Conservation (phyloP, 371 early-diverging fungal genomes). For the Quaeritorhiza haematococci region DNA sequence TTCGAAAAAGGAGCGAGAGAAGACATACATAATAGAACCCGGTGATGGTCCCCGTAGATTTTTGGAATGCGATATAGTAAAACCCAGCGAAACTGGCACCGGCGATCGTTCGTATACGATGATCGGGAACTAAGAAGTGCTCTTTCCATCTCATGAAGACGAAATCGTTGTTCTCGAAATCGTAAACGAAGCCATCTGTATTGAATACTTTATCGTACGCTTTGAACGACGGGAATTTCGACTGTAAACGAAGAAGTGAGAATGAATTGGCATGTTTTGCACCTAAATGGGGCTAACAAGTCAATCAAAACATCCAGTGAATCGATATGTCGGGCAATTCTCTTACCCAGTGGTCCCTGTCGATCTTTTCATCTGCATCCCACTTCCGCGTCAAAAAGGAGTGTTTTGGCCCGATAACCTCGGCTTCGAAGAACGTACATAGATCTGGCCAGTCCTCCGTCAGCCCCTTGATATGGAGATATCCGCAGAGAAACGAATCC, state of each 20-base stretch:
- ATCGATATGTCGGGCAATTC: neutral
- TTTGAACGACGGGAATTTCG: slow-evolving; percentile 54
- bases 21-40: slow-evolving; percentile 73
- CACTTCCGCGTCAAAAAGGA: slow-evolving; percentile 81
- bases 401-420: slow-evolving; percentile 73
- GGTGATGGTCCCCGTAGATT: slow-evolving; percentile 66
- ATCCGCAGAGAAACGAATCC: slow-evolving; percentile 70
- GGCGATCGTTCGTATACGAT: slow-evolving; percentile 71
- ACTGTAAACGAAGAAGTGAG: neutral
- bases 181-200: slow-evolving; percentile 61
- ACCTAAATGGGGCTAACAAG: no score
- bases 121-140: slow-evolving; percentile 91
- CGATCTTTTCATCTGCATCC: slow-evolving; percentile 74
- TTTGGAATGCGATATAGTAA: slow-evolving; percentile 87
- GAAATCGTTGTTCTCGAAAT: slow-evolving; percentile 63
- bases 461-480: slow-evolving; percentile 73
- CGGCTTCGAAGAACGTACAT: slow-evolving; percentile 80
- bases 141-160: slow-evolving; percentile 97
- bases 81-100: slow-evolving; percentile 93
- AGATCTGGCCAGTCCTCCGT: slow-evolving; percentile 74
- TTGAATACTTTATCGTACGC: slow-evolving; percentile 60
- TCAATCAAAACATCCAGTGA: no score
- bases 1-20: neutral
- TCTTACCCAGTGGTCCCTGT: slow-evolving; percentile 75
- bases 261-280: neutral